These are phyloP conservation scores for Protomyces inouyei DNA, from an alignment of 1,139 yeast species.

Conservation along the genomic window DNA sequence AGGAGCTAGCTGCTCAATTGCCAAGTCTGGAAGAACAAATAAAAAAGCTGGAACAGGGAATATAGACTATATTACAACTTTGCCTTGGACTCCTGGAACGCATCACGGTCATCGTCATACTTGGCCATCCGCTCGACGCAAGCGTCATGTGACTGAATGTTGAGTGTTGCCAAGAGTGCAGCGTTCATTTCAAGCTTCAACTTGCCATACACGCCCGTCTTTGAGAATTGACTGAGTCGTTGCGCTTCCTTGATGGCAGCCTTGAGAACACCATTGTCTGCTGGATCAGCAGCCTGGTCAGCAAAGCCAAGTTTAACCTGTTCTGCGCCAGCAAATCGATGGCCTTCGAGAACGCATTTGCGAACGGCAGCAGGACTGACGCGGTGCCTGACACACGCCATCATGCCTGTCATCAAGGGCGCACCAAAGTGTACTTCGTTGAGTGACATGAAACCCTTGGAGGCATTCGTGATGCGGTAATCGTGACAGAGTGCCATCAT, in stretches of 20 bases:
- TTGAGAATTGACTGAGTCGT: not conserved
- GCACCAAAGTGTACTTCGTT: slow-evolving; percentile 42
- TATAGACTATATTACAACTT: not conserved
- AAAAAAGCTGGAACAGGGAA: not conserved
- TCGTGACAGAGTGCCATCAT: slow-evolving; percentile 42
- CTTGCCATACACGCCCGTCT: slow-evolving; percentile 9
- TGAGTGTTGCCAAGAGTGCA: not conserved
- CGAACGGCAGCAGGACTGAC: not conserved
- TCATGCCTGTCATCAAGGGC: slow-evolving; percentile 5
- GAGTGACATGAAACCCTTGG: slow-evolving; percentile 41
- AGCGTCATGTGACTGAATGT: not conserved
- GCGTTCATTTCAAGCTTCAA: slow-evolving; percentile 4
- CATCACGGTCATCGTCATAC: not conserved
- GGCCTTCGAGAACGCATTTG: slow-evolving; percentile 7
- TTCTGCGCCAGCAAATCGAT: slow-evolving; percentile 7
- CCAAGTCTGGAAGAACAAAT: not conserved
- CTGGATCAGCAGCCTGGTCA: slow-evolving; percentile 3
- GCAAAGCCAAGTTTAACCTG: not conserved
- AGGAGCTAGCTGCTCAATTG: not conserved
- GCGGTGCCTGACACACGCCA: not conserved
- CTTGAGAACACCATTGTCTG: slow-evolving; percentile 1
- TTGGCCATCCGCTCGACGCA: not conserved
- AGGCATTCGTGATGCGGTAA: slow-evolving; percentile 42
- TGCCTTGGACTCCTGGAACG: not conserved
- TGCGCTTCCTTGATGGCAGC: not conserved